Evolutionary conservation across 345 rosid genomes (phyloP).

Genomic region (Mangifera indica): DNA sequence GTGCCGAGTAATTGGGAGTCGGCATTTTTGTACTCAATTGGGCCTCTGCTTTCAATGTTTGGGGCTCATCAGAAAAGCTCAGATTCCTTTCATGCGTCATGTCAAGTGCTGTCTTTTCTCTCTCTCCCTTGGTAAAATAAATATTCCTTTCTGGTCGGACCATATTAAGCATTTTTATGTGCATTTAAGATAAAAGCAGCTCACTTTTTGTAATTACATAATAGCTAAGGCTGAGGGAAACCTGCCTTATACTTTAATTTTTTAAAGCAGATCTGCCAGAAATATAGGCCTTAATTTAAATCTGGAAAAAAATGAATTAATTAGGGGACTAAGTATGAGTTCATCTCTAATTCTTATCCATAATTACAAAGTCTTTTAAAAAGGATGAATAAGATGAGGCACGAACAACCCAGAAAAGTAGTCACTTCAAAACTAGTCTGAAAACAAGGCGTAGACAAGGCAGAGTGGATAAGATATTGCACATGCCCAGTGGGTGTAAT

Average conservation of each 20-base stretch:
- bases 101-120: not conserved
- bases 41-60: constrained; percentile 9
- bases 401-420: no score
- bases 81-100: constrained; percentile 42
- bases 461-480: not conserved
- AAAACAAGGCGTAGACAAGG: not conserved
- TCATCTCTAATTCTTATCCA: no score
- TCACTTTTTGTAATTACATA: not conserved
- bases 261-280: no score
- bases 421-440: not conserved
- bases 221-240: no score
- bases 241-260: no score
- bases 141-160: not conserved
- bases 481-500: constrained; percentile 6
- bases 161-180: not conserved
- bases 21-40: constrained; percentile 23
- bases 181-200: not conserved
- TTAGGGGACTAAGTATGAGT: no score
- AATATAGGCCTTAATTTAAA: no score
- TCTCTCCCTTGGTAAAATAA: not conserved
- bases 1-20: constrained; percentile 26
- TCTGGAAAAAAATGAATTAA: no score
- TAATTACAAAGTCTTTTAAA: no score
- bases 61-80: constrained; percentile 17
- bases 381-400: no score